phyloP scores from a whole-genome alignment of 2,329 filamentous ascomycete species.

The Aspergillus costaricaensis region DNA sequence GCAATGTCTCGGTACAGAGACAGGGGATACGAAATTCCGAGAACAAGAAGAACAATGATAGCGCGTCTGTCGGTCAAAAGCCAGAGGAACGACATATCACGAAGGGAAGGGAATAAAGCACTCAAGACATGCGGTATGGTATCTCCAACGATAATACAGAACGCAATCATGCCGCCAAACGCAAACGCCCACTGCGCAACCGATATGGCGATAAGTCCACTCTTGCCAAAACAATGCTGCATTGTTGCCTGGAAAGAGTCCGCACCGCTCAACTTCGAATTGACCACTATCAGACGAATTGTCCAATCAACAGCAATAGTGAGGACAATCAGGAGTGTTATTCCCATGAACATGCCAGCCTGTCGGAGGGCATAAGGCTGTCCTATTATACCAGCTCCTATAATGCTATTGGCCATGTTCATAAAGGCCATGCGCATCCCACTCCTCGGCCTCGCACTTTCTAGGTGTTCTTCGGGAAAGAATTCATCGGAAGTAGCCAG shows the following conservation, averaged over 20 bases:
- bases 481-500: constrained; percentile 64
- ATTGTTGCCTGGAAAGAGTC: constrained; percentile 95
- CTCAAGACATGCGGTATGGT: constrained; percentile 87
- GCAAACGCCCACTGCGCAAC: constrained; percentile 97
- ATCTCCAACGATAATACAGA: constrained; percentile 95
- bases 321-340: constrained; percentile 73
- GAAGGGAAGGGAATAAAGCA: constrained; percentile 77
- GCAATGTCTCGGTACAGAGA: constrained; percentile 95
- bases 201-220: constrained; percentile 84
- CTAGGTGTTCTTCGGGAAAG: constrained; percentile 60
- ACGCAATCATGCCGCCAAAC: constrained; percentile 98
- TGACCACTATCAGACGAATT: constrained; percentile 93
- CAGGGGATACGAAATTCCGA: constrained; percentile 85
- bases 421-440: constrained; percentile 88
- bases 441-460: constrained; percentile 74
- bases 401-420: constrained; percentile 99
- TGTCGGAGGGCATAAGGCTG: constrained; percentile 97
- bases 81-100: constrained; percentile 73
- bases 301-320: constrained; percentile 95
- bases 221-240: constrained; percentile 87
- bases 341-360: constrained; percentile 80
- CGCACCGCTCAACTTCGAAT: constrained; percentile 92
- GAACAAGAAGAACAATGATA: constrained; percentile 82
- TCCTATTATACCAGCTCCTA: constrained; percentile 72
- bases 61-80: constrained; percentile 78